A percentile compares a stretch with the other conserved stretches of the same genome.
Evolutionary conservation across 148 eudicot species (phyloP).

Genomic region (Cornus kousa): DNA sequence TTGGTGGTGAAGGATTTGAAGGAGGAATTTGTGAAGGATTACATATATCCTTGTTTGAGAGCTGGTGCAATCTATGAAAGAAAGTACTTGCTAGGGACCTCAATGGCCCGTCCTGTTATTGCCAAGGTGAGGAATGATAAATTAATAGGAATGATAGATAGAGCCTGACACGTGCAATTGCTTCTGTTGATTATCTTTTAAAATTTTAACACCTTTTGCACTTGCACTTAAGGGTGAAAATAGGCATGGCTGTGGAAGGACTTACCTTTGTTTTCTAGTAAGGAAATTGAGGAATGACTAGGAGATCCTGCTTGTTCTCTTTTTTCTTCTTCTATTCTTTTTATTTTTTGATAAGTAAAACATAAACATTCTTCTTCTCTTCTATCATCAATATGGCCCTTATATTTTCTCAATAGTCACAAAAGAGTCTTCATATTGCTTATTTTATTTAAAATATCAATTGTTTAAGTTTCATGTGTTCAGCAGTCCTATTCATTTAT

Average conservation of each 20-base stretch:
- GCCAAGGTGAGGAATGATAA: slow-evolving; percentile 63
- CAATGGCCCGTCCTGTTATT: slow-evolving; percentile 99
- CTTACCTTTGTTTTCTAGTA: background rate
- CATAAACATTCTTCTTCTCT: background rate
- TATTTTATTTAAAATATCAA: background rate
- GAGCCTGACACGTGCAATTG: background rate
- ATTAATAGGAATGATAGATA: background rate
- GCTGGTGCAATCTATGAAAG: slow-evolving; percentile 97
- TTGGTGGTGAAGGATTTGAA: slow-evolving; percentile 92
- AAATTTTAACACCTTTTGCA: background rate
- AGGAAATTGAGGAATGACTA: background rate
- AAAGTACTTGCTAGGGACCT: slow-evolving; percentile 93
- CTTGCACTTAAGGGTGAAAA: background rate
- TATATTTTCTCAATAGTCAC: background rate
- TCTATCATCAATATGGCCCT: background rate
- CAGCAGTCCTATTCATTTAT: background rate
- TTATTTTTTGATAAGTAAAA: background rate
- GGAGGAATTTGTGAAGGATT: slow-evolving; percentile 95
- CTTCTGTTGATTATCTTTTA: background rate
- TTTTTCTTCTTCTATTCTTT: background rate
- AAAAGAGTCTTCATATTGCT: background rate
- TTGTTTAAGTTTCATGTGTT: background rate
- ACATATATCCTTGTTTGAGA: slow-evolving; percentile 85
- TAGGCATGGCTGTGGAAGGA: background rate
- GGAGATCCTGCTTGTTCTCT: background rate